Evolutionary conservation across 208 protist genomes (phyloP), one percentile per base, ranked within the genome.

Genomic region (Leishmania lainsoni): DNA sequence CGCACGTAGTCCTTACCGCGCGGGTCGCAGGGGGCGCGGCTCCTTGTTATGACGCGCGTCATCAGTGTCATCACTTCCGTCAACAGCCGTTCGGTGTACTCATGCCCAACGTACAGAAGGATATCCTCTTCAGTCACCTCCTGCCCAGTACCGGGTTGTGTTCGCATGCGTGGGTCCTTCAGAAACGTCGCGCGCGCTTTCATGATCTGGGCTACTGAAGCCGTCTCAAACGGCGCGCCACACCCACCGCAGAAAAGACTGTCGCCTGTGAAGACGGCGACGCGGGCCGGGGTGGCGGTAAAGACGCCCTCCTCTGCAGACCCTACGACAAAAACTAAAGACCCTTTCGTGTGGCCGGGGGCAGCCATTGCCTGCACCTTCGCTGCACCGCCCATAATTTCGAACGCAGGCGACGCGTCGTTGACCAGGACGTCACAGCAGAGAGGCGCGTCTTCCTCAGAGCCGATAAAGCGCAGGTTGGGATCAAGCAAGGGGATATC

Each of bases 231-330:
- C 54, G 95, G 92, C 14, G 92, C 86, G 2, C 98, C 98, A 72
- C 92, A 96, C 8, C 97, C 97, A 61, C 90, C 96, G 70, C 92
- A 92, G 87, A 99, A 99, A 70, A 99, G 90, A 29, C 92, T 95
- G 79, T 99, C 98, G 29, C 98, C 97, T 1, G 94, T 98, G 86
- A 99, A 99, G 61, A 98, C 83, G 10, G 91, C 91, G 12, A 90
- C 79, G 65, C 83, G 85, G 42, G 92, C 69, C 4, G 58, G 68
- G 70, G 29, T 65, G 35, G 79, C 32, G 66, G 58, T 75, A 35
- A 45, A 45, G 63, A 63, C 65, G 14, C 91, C 65, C 91, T 93
- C 35, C 59, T 84, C 56, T 35, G 89, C 83, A 66, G 93, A 90
- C 16, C 87, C 83, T 1, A 88, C 87, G n/a, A 93, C 81, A 73